phyloP scores from a whole-genome alignment of 306 rosid genomes.

The Vigna radiata region DNA sequence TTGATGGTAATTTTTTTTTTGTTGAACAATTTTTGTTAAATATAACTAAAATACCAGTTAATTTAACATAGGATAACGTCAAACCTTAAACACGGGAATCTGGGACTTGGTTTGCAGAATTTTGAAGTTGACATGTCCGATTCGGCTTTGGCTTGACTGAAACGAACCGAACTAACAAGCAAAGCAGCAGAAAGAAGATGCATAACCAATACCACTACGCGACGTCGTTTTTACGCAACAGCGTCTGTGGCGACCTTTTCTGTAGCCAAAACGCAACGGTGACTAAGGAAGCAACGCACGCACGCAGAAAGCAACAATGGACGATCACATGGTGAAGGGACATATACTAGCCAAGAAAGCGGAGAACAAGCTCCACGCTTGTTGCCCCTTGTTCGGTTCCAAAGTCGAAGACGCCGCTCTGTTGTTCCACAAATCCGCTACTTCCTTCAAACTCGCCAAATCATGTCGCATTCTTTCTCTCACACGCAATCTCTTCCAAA shows the following conservation, averaged over 20 bases:
- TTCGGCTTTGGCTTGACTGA: too few relatives aligned
- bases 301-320: constrained; percentile 40
- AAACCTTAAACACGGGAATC: too few relatives aligned
- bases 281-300: too few relatives aligned
- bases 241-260: neutral
- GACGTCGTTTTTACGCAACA: constrained; percentile 19
- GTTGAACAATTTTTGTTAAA: too few relatives aligned
- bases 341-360: constrained; percentile 55
- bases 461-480: constrained; percentile 48
- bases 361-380: constrained; percentile 50
- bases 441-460: constrained; percentile 62
- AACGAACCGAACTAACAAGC: neutral
- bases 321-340: constrained; percentile 47
- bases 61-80: too few relatives aligned
- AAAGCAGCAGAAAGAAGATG: neutral
- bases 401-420: constrained; percentile 61
- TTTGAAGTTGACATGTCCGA: too few relatives aligned
- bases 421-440: constrained; percentile 56
- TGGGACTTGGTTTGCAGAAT: too few relatives aligned
- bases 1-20: too few relatives aligned
- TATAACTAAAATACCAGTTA: too few relatives aligned
- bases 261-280: neutral
- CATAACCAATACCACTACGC: neutral
- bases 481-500: neutral
- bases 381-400: constrained; percentile 51